Evolutionary conservation across 2,329 filamentous ascomycete species (phyloP).

Genomic region (Arachnomyces sp.): DNA sequence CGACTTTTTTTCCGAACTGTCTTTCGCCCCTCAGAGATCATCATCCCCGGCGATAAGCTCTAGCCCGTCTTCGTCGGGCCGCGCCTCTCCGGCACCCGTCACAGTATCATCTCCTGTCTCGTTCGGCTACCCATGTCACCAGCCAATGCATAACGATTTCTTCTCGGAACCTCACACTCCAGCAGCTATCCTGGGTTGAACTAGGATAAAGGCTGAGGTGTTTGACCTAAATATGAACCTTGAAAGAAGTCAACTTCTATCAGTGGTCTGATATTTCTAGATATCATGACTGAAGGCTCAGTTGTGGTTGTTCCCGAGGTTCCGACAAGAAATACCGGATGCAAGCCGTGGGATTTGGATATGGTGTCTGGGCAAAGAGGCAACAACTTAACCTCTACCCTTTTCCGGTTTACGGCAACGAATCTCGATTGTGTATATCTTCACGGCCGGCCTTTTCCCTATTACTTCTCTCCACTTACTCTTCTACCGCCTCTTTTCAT

Average conservation of each 20-base stretch:
- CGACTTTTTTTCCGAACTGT: slow-evolving; percentile 6
- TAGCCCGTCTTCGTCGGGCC: slow-evolving; percentile 7
- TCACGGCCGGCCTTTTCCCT: too few relatives aligned
- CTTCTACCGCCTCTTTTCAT: too few relatives aligned
- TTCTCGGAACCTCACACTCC: slow-evolving; percentile 40
- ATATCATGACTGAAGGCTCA: too few relatives aligned
- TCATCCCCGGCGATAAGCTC: slow-evolving; percentile 1
- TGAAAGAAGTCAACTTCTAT: slow-evolving; percentile 15
- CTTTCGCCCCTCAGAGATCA: slow-evolving; percentile 6
- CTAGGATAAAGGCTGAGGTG: slow-evolving; percentile 13
- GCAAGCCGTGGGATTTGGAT: too few relatives aligned
- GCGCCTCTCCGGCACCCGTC: slow-evolving; percentile 34
- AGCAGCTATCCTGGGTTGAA: slow-evolving; percentile 32
- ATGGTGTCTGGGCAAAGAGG: too few relatives aligned
- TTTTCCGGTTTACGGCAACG: too few relatives aligned
- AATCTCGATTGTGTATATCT: too few relatives aligned
- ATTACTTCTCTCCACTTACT: too few relatives aligned
- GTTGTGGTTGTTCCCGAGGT: too few relatives aligned
- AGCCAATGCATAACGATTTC: slow-evolving; percentile 34
- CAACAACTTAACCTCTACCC: too few relatives aligned
- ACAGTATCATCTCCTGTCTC: slow-evolving; percentile 32
- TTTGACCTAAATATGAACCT: slow-evolving; percentile 14
- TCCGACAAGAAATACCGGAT: too few relatives aligned
- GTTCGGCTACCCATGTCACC: slow-evolving; percentile 38
- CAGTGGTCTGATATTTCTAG: slow-evolving; percentile 4